phyloP scores from a whole-genome alignment of 225 moss, liverwort and hornwort species.

The Physcomitrellopsis africana region DNA sequence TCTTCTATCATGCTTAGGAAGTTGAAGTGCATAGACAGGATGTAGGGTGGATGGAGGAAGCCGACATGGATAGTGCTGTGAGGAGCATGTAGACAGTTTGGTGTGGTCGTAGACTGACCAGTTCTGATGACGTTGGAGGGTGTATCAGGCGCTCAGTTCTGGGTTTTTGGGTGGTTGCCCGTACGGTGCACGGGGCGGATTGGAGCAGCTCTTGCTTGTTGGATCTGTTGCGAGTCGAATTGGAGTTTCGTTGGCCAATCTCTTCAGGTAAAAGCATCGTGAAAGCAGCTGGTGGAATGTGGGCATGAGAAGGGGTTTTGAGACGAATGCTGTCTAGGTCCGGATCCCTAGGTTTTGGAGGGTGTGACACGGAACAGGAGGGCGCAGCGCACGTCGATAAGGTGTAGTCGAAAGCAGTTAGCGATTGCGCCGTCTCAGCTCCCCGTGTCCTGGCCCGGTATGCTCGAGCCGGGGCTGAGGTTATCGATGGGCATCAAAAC shows the following conservation, averaged over 20 bases:
- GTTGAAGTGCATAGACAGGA: too few species aligned
- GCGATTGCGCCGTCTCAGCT: conserved; percentile 67
- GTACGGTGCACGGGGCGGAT: background rate
- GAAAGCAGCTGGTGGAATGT: conserved; percentile 4
- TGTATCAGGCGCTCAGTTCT: conserved; percentile 13
- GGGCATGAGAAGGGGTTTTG: conserved; percentile 1
- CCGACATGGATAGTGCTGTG: too few species aligned
- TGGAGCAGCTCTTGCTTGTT: background rate
- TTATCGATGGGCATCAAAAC: conserved; percentile 88
- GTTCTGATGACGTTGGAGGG: background rate
- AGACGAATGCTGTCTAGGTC: conserved; percentile 24
- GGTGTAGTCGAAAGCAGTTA: conserved; percentile 23
- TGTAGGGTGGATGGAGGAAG: too few species aligned
- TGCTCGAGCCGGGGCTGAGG: conserved; percentile 88
- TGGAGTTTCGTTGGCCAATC: background rate
- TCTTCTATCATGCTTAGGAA: too few species aligned
- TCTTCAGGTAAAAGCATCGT: background rate
- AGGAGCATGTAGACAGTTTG: too few species aligned
- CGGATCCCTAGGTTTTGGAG: conserved; percentile 22
- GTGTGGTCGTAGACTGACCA: too few species aligned
- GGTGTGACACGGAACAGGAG: conserved; percentile 10
- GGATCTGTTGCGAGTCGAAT: background rate
- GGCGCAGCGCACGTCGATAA: background rate
- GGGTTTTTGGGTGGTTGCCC: background rate
- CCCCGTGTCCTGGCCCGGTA: conserved; percentile 78